phyloP scores from a whole-genome alignment of 768 basidiomycete genomes.

The Hygrophorus russula region DNA sequence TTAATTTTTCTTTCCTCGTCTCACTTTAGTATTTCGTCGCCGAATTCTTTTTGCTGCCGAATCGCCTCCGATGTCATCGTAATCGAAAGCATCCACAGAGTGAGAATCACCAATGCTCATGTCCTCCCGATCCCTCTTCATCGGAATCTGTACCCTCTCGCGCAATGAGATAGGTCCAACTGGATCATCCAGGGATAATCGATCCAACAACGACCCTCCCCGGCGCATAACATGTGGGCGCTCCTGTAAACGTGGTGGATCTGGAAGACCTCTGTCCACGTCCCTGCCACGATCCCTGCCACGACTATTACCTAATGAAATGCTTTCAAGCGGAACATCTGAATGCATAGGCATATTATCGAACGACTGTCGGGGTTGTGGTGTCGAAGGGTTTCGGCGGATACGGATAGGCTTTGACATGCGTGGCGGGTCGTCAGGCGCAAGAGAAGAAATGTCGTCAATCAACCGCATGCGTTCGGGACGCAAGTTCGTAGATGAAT shows the following conservation, averaged over 20 bases:
- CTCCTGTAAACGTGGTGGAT: neutral
- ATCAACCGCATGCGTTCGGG: neutral
- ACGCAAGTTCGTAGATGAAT: neutral
- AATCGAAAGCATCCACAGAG: constrained; percentile 15
- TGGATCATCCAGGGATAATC: constrained; percentile 18
- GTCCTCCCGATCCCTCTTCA: constrained; percentile 29
- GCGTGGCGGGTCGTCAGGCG: neutral
- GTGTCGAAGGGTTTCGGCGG: constrained; percentile 3
- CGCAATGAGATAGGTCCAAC: constrained; percentile 19
- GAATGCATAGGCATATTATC: neutral
- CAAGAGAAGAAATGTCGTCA: neutral
- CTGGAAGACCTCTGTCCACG: neutral
- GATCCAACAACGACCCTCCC: constrained; percentile 22
- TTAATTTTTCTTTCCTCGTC: constrained; percentile 12
- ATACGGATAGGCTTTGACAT: neutral
- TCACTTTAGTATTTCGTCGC: constrained; percentile 17
- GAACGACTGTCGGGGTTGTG: neutral
- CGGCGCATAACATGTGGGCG: constrained; percentile 11
- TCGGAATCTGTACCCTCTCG: constrained; percentile 27
- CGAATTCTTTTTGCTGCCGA: constrained; percentile 18
- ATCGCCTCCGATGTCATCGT: constrained; percentile 17
- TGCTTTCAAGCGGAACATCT: neutral
- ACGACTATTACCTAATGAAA: neutral
- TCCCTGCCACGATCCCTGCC: neutral
- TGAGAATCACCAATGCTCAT: constrained; percentile 10